Conservation (phyloP, 139 green algal species). For the Chlorella sp. region DNA sequence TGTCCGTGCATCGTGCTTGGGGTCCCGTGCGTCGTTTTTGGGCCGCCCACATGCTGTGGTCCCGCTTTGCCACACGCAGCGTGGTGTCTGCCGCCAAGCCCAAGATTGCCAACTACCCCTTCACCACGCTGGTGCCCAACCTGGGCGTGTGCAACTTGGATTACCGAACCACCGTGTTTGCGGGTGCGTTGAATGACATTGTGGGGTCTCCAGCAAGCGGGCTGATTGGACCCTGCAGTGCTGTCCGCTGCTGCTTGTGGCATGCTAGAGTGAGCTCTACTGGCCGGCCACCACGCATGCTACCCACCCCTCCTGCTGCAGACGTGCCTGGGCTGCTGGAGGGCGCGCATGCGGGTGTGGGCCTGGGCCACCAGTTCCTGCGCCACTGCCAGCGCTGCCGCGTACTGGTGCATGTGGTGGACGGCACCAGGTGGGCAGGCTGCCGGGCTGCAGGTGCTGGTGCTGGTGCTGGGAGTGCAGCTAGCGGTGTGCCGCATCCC, state of each 20-base stretch:
- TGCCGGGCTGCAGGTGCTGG: too few species aligned
- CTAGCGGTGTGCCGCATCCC: too few species aligned
- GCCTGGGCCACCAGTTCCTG: conserved; percentile 97
- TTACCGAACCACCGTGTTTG: conserved; percentile 79
- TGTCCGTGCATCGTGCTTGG: too few species aligned
- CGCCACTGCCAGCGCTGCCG: conserved; percentile 74
- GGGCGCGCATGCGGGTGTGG: conserved; percentile 88
- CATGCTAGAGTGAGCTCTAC: too few species aligned
- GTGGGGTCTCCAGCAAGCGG: too few species aligned
- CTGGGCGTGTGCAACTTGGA: conserved; percentile 94
- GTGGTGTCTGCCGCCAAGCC: conserved; percentile 84
- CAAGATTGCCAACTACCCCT: conserved; percentile 98
- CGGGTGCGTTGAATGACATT: too few species aligned
- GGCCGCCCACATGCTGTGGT: too few species aligned
- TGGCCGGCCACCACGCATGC: neutral
- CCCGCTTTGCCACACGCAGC: neutral
- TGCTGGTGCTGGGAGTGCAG: too few species aligned
- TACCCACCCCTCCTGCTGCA: conserved; percentile 4
- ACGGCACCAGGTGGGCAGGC: conserved; percentile 75
- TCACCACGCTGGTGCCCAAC: conserved; percentile 98
- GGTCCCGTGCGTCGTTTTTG: too few species aligned
- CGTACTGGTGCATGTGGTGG: conserved; percentile 94
- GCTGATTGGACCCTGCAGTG: too few species aligned
- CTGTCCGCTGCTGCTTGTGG: too few species aligned
- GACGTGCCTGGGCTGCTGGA: conserved; percentile 97